Evolutionary conservation across 345 rosid genomes (phyloP).

Genomic region (Capsella bursapastoris): DNA sequence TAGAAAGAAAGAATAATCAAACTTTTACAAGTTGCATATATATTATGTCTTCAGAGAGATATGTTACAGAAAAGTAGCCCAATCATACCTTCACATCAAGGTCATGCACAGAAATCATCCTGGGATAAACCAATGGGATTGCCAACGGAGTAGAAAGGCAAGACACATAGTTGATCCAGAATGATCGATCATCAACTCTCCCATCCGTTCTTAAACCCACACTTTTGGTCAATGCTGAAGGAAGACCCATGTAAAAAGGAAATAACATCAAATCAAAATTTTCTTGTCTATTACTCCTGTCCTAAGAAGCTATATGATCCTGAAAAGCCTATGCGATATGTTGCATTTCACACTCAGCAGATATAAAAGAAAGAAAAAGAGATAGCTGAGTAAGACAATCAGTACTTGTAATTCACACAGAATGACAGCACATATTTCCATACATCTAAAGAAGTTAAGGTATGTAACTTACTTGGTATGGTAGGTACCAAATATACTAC

Average conservation of each 20-base stretch:
- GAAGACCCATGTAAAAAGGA: constrained; percentile 27
- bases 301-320: constrained; percentile 14
- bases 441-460: constrained; percentile 11
- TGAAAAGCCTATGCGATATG: neutral
- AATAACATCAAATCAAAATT: constrained; percentile 16
- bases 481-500: constrained; percentile 15
- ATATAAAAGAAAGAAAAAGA: constrained; percentile 1
- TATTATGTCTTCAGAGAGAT: neutral
- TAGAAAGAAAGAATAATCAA: constrained; percentile 31
- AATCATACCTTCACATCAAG: constrained; percentile 66
- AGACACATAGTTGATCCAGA: constrained; percentile 78
- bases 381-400: constrained; percentile 1
- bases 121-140: constrained; percentile 80
- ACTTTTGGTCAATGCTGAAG: constrained; percentile 84
- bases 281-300: neutral
- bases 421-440: neutral
- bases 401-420: constrained; percentile 7
- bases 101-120: constrained; percentile 87
- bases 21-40: constrained; percentile 17
- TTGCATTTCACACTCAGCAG: constrained; percentile 3
- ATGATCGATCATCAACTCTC: constrained; percentile 91
- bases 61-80: neutral
- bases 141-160: constrained; percentile 78
- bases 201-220: constrained; percentile 79
- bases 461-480: constrained; percentile 4